A percentile compares a stretch with the other conserved stretches of the same genome.
Evolutionary conservation across 306 rosid genomes (phyloP).

Genomic region (Vachellia pachyceras): DNA sequence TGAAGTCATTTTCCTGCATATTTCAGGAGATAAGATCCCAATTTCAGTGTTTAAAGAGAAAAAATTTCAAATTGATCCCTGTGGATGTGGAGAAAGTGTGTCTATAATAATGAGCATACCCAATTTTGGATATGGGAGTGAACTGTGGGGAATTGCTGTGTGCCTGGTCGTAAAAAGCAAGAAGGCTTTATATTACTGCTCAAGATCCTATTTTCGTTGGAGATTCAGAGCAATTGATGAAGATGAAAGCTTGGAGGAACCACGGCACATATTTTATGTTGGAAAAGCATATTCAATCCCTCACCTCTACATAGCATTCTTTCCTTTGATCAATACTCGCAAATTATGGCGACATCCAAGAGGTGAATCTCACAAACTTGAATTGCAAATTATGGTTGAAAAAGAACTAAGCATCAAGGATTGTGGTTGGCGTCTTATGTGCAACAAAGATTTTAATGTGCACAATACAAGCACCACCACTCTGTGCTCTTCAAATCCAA

Average conservation of each 20-base stretch:
- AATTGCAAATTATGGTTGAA: background rate
- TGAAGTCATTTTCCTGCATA: slow-evolving; percentile 10
- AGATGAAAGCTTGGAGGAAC: background rate
- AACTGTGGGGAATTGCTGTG: slow-evolving; percentile 1
- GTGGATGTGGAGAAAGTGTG: background rate
- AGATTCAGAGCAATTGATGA: background rate
- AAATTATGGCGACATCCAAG: background rate
- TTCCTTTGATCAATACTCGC: background rate
- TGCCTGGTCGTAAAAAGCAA: background rate
- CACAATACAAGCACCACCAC: background rate
- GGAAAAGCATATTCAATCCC: slow-evolving; percentile 6
- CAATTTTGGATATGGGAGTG: background rate
- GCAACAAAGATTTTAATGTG: slow-evolving; percentile 7
- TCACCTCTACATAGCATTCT: slow-evolving; percentile 15
- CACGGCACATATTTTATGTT: background rate
- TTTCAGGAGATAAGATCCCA: slow-evolving; percentile 6
- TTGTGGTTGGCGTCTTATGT: background rate
- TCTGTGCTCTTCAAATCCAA: background rate
- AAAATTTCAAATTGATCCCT: background rate
- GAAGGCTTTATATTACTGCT: background rate
- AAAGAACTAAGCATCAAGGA: background rate
- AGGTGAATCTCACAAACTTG: background rate
- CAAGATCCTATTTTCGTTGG: background rate
- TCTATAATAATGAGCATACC: background rate
- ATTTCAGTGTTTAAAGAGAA: background rate